Evolutionary conservation across 768 basidiomycete species (phyloP).

Genomic region (Collybia sordida): DNA sequence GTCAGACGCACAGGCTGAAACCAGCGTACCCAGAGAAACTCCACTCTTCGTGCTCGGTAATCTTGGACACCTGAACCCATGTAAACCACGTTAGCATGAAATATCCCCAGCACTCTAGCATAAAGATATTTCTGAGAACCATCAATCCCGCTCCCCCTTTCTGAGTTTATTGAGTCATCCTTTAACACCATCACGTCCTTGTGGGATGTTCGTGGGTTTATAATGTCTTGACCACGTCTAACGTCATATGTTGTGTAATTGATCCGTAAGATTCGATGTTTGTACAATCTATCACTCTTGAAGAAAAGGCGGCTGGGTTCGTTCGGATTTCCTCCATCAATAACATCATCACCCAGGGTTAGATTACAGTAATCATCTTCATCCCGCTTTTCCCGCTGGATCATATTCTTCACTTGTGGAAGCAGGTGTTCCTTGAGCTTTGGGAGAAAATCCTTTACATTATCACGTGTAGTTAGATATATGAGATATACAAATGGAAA

Average conservation of each 20-base stretch:
- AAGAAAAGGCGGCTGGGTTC: background rate
- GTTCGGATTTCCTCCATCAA: background rate
- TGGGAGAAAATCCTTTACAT: constrained; percentile 6
- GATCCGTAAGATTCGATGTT: background rate
- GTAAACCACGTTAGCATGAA: background rate
- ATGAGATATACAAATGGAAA: no score
- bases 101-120: background rate
- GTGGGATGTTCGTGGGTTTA: background rate
- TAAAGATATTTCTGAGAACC: background rate
- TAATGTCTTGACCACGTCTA: background rate
- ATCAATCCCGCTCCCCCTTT: background rate
- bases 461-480: no score
- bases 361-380: no score
- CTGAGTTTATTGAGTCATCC: background rate
- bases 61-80: background rate
- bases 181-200: background rate
- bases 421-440: constrained; percentile 1
- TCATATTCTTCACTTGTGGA: background rate
- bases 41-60: background rate
- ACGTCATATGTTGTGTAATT: background rate
- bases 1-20: background rate
- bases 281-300: background rate
- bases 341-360: background rate
- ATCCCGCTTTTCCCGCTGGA: no score
- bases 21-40: background rate